Conservation (phyloP, 257 asterid species). For the Solanum pennellii region DNA sequence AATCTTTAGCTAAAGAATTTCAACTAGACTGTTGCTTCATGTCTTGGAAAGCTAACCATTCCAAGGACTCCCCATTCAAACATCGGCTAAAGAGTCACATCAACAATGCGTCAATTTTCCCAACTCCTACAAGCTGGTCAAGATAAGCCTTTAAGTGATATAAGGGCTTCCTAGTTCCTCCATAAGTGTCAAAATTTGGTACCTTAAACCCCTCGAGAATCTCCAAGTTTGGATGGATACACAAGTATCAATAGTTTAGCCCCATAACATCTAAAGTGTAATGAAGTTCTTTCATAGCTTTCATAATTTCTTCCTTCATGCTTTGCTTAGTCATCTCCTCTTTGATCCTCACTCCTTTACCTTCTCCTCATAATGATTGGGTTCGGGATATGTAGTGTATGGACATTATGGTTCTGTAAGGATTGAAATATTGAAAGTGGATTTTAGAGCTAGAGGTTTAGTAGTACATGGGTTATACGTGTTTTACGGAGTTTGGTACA, state of each 20-base stretch:
- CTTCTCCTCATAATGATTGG: not conserved
- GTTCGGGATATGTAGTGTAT: not conserved
- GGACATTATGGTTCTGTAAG: not conserved
- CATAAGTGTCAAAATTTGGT: not conserved
- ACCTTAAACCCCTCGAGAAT: not conserved
- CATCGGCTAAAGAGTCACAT: not conserved
- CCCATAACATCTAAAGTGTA: not conserved
- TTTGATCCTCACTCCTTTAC: not conserved
- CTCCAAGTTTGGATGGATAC: not conserved
- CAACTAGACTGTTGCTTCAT: too few species aligned
- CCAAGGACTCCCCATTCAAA: too few species aligned
- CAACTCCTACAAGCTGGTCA: not conserved
- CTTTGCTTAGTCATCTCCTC: not conserved
- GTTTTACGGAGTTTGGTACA: not conserved
- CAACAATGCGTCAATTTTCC: too few species aligned
- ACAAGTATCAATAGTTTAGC: not conserved
- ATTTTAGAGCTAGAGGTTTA: not conserved
- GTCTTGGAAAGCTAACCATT: too few species aligned
- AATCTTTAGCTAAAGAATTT: too few species aligned
- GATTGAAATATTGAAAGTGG: not conserved
- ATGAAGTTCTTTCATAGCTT: not conserved
- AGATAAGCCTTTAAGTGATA: not conserved
- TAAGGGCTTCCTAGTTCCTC: not conserved
- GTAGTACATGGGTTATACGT: not conserved
- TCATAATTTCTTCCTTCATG: not conserved